Conservation (phyloP, 352 stramenopile species). For the Globisporangium echinulatum region DNA sequence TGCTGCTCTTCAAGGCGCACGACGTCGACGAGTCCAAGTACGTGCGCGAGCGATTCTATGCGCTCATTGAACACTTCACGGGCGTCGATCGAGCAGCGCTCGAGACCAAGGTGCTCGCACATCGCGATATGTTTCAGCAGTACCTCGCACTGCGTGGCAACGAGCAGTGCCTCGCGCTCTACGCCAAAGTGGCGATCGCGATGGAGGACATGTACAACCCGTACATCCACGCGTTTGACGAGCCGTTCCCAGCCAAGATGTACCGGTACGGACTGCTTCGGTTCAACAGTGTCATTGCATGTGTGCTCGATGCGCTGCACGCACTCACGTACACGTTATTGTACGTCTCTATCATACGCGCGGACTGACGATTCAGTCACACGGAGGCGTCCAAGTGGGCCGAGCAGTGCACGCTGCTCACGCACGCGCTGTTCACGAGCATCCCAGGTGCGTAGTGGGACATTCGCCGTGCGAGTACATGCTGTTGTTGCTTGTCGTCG, state of each 20-base stretch:
- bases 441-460: slow-evolving; percentile 47
- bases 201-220: slow-evolving; percentile 24
- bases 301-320: background rate
- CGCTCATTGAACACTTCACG: slow-evolving; percentile 32
- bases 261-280: slow-evolving; percentile 10
- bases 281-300: background rate
- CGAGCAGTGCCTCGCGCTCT: slow-evolving; percentile 9
- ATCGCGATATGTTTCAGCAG: slow-evolving; percentile 37
- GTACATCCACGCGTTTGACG: slow-evolving; percentile 15
- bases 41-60: slow-evolving; percentile 38
- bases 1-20: slow-evolving; percentile 51
- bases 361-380: slow-evolving; percentile 19
- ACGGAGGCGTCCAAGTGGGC: slow-evolving; percentile 58
- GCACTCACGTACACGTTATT: background rate
- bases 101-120: slow-evolving; percentile 36
- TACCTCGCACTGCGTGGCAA: slow-evolving; percentile 38
- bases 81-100: slow-evolving; percentile 26
- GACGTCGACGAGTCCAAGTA: slow-evolving; percentile 24
- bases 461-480: too few relatives aligned
- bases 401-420: slow-evolving; percentile 72
- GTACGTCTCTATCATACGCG: too few relatives aligned
- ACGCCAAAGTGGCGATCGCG: slow-evolving; percentile 11
- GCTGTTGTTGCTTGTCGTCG: too few relatives aligned
- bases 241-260: slow-evolving; percentile 14
- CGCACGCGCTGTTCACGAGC: slow-evolving; percentile 70